Evolutionary conservation across 768 basidiomycete species (phyloP), one percentile per base, ranked within the genome.

Genomic region (Calvatia gigantea): DNA sequence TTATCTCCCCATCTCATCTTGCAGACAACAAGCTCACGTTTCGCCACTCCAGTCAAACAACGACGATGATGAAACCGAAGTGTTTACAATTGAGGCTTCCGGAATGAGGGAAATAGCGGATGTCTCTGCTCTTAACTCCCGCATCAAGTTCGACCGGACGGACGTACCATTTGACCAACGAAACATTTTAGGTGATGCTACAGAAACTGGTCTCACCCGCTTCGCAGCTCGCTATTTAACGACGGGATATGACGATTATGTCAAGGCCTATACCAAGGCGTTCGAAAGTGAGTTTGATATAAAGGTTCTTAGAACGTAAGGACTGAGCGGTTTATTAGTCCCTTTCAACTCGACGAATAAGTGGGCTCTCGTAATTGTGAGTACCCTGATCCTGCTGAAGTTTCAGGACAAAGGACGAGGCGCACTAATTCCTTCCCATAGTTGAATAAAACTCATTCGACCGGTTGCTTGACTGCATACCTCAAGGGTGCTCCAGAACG

Each of bases 331-430:
- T 31, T 15, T 21, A 14, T 47, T 51, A 75, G 83, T 87, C 12
- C 86, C 86, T 28, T 87, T 87, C 72, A 87, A 87, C 64, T 83
- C 85, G 8, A 81, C 79, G 15, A 86, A 86, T 64, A 87, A 87
- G 70, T 87, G 86, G 86, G 85, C 86, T 19, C 65, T 87, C 49
- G 83, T 83, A 44, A 84, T 85, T 43, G 85, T 85, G 52, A 66
- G 80, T 75, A n/a, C n/a, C n/a, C n/a, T n/a, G n/a, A n/a, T n/a
- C 3, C 12, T 43, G 5, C 15, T 33, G 15, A 31, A 6, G 19
- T 14, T 42, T n/a, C 5, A 32, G 11, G 11, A 23, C 14, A 17
- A 31, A 57, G 23, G 28, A 7, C 31, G 23, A 21, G 48, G 45
- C 47, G 21, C 48, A 14, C 39, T 56, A 28, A 45, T 56, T 43